Evolutionary conservation across 1,284 basidiomycete species (phyloP), one percentile per base, ranked within the genome.

Genomic region (Wolfiporia cocos): DNA sequence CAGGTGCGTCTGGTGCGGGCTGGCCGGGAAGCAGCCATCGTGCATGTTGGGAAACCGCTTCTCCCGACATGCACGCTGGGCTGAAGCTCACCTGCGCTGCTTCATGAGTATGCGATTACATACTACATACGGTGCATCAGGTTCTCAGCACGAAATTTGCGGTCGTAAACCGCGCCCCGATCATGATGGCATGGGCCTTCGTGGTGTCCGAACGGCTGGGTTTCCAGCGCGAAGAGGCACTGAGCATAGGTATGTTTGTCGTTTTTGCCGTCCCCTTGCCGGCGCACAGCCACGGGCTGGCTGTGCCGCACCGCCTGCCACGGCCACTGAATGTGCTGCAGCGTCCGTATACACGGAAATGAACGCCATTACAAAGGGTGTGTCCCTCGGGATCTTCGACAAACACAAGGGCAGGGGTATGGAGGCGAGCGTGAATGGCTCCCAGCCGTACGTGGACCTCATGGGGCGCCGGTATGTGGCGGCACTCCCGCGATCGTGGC

Each of bases 181-280:
- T 97, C 41, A 90, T 97, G 88, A 92, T 86, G 37, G 90, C 87
- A 1, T 98, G 94, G 94, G 80, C 90, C 0, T 87, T 78, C 42
- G 66, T 92, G 28, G 85, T 97, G 14, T 85, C 90, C 5, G 88
- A 94, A 54, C 71, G 81, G 21, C 70, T 95, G 45, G 90, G 90
- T 2, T 98, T 98, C 59, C 74, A 79, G 40, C 72, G 84, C 39
- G 78, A 88, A 51, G 95, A 98, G 64, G 88, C 95, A 1, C 69
- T 98, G 28, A 92, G 87, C 54, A 86, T 95, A 43, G 89, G 90
- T 84, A 52, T 30, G 68, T 44, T 42, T 11, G 28, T n/a, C n/a
- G n/a, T n/a, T n/a, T n/a, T n/a, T 28, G 18, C 42, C 20, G 22
- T 35, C 26, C 26, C 36, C 32, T 10, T 37, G 39, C 30, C 21